Conservation (phyloP, 331 rosid genomes). For the Pyracantha coccinea region DNA sequence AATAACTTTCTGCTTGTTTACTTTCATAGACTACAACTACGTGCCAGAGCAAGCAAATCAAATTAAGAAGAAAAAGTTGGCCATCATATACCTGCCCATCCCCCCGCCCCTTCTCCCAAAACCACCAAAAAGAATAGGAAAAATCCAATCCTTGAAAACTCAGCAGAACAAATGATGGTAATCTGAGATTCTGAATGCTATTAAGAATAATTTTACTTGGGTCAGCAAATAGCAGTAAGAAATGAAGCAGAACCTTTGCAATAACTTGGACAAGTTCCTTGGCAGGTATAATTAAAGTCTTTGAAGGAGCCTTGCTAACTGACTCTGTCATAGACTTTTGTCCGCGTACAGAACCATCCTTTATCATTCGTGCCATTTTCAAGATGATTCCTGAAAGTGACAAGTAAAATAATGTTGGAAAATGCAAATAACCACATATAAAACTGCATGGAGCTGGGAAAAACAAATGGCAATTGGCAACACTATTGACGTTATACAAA, state of each 20-base stretch:
- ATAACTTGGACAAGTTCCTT: conserved; percentile 84
- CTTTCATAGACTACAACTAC: background rate
- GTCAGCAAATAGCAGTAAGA: background rate
- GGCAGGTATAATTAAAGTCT: conserved; percentile 62
- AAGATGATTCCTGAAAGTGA: conserved; percentile 59
- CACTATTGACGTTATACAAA: background rate
- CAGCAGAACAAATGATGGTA: background rate
- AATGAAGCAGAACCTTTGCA: conserved; percentile 63
- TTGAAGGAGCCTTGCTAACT: conserved; percentile 56
- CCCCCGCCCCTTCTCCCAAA: too few species aligned
- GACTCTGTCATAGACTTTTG: conserved; percentile 51
- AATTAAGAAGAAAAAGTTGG: background rate
- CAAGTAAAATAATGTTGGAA: conserved; percentile 11
- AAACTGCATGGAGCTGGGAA: background rate
- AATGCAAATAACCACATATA: background rate
- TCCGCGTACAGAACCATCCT: conserved; percentile 60
- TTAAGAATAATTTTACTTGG: background rate
- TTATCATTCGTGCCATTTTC: conserved; percentile 78
- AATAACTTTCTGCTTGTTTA: background rate
- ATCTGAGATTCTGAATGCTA: background rate
- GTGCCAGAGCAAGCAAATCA: background rate
- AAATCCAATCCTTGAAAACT: background rate
- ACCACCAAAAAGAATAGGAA: too few species aligned
- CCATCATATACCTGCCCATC: background rate
- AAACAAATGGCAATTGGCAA: conserved; percentile 1